Evolutionary conservation across 305 asterid species (phyloP), one percentile per base, ranked within the genome.

Genomic region (Rubia peregrina): DNA sequence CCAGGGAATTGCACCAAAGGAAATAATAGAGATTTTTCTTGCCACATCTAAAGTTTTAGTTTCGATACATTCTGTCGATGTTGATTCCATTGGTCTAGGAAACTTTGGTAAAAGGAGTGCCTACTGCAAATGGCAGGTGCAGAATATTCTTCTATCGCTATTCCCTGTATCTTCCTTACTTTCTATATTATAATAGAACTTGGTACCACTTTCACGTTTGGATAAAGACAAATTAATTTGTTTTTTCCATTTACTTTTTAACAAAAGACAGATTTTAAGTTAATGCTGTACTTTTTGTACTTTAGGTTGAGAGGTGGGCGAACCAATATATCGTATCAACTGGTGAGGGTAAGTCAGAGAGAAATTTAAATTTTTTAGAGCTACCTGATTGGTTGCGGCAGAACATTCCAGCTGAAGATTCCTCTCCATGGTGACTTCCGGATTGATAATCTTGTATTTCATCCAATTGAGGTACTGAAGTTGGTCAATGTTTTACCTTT

Each of bases 241-340:
- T 64, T 62, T 24, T n/a, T 51, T 26, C 2, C 65, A 64, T 69
- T 60, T 63, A 8, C 66, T 38, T 19, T n/a, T 48, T 11, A 44
- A 33, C 2, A 26, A 26, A 26, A 26, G 30, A 26, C 0, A 60
- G 71, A 69, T 16, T 68, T 57, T 26, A 62, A 72, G 72, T 61
- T 70, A 76, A 80, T 72, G 46, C 16, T n/a, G 30, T 75, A 14
- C 62, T 59, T 65, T 51, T 61, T 79, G 71, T 71, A 76, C n/a
- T 72, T 62, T 74, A 94, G 99, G 90, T 94, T 33, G 99, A 91
- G 81, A 91, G 96, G 80, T 94, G 98, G 96, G 88, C 90, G 79
- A 86, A 84, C 75, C 99, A 94, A 76, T 94, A 94, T 83, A 73
- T 94, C 61, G 82, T 79, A 71, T 89, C 96, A 55, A 91, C 98